A percentile compares a stretch with the other conserved stretches of the same genome.
phyloP scores from a whole-genome alignment of 306 rosid genomes.

The Vigna mungo region DNA sequence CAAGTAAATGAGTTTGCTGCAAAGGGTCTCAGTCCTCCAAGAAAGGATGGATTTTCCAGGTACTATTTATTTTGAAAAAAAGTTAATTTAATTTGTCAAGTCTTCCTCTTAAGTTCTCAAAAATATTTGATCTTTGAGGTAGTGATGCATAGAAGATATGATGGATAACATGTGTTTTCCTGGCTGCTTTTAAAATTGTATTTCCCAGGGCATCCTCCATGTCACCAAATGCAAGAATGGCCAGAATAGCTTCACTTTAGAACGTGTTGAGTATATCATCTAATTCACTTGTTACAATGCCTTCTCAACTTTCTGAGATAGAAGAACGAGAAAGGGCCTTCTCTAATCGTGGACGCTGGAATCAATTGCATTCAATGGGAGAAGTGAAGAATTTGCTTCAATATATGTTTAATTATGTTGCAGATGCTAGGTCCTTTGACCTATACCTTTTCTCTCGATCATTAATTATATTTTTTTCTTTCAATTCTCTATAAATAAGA shows the following conservation, averaged over 20 bases:
- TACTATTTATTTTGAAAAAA: not conserved
- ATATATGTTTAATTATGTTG: constrained; percentile 90
- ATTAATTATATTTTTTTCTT: not conserved
- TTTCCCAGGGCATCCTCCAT: constrained; percentile 84
- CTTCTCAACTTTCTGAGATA: constrained; percentile 99
- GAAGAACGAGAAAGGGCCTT: constrained; percentile 99
- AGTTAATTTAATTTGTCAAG: constrained; percentile 33
- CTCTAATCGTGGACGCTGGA: constrained; percentile 98
- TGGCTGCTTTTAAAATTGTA: constrained; percentile 45
- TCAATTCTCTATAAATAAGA: constrained; percentile 32
- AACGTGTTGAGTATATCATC: constrained; percentile 94
- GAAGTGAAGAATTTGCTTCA: constrained; percentile 97
- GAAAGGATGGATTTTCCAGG: constrained; percentile 92
- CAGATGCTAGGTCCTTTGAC: constrained; percentile 77
- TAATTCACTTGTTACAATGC: constrained; percentile 98
- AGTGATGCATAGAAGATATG: constrained; percentile 8
- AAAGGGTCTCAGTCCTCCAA: constrained; percentile 95
- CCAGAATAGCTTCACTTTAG: constrained; percentile 92
- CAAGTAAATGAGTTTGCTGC: constrained; percentile 91
- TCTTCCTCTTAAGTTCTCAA: constrained; percentile 32
- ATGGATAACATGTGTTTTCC: constrained; percentile 39
- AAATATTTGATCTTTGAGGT: constrained; percentile 20
- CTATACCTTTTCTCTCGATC: constrained; percentile 21
- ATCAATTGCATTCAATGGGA: constrained; percentile 96
- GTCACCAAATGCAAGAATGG: constrained; percentile 98